A percentile compares a stretch with the other conserved stretches of the same genome.
Conservation (phyloP, 805 yeast genomes). For the Candida lessepsii region DNA sequence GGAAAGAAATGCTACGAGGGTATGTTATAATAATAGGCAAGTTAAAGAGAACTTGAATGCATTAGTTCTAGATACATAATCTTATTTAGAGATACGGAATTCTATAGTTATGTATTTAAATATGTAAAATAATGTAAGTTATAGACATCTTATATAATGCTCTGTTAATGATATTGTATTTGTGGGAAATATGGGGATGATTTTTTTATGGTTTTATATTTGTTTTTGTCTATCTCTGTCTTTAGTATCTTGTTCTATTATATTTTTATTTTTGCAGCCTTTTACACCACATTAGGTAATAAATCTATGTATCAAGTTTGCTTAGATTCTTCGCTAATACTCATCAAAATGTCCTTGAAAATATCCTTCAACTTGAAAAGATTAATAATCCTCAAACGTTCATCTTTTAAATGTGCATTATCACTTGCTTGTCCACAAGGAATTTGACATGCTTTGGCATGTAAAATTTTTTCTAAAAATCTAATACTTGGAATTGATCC, state of each 20-base stretch:
- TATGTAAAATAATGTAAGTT: conserved; percentile 3
- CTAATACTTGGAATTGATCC: conserved; percentile 93
- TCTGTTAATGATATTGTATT: no score
- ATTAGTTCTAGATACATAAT: conserved; percentile 3
- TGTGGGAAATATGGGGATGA: no score
- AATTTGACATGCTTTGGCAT: conserved; percentile 90
- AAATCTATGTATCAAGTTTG: no score
- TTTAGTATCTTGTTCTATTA: no score
- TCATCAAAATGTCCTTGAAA: conserved; percentile 42
- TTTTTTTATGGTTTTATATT: no score
- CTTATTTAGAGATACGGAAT: neutral
- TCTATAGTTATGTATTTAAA: neutral
- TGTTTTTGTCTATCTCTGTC: no score
- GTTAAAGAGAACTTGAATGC: conserved; percentile 14
- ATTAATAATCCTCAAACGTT: conserved; percentile 75
- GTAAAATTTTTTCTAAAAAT: conserved; percentile 74
- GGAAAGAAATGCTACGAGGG: conserved; percentile 13
- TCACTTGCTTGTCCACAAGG: conserved; percentile 97
- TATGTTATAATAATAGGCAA: conserved; percentile 26
- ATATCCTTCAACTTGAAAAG: conserved; percentile 71
- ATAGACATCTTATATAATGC: no score
- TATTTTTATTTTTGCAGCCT: no score
- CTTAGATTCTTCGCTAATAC: no score
- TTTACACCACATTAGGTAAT: no score
- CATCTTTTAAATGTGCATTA: conserved; percentile 90